Conservation (phyloP, 257 asterid genomes). For the Scutellaria galericulata region DNA sequence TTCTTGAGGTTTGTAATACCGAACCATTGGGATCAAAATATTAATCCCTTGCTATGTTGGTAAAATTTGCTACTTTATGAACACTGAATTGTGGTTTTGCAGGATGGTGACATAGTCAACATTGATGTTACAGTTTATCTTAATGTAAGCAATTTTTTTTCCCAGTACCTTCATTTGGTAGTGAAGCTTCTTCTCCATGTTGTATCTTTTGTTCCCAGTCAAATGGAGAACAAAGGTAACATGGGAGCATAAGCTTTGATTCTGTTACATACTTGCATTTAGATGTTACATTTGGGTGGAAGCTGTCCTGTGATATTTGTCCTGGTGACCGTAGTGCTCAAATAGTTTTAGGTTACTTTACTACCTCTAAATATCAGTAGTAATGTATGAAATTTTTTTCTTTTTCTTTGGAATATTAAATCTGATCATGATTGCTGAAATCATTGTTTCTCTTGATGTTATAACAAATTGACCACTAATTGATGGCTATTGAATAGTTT, state of each 20-base stretch:
- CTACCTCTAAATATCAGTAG: conserved; percentile 16
- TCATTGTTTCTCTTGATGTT: conserved; percentile 10
- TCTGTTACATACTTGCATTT: background rate
- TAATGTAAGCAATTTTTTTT: conserved; percentile 61
- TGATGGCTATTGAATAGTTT: background rate
- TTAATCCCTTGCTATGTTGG: background rate
- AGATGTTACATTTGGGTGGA: conserved; percentile 1
- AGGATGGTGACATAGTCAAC: conserved; percentile 98
- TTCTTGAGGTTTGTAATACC: conserved; percentile 70
- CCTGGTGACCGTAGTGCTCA: background rate
- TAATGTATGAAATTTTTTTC: background rate
- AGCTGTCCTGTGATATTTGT: background rate
- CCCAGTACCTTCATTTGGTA: conserved; percentile 15
- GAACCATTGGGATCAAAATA: conserved; percentile 9
- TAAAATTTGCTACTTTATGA: conserved; percentile 8
- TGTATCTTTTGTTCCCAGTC: conserved; percentile 15
- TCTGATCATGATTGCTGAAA: background rate
- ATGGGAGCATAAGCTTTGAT: conserved; percentile 9
- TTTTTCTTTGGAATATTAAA: background rate
- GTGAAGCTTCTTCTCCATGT: conserved; percentile 15
- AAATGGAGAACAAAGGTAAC: conserved; percentile 15
- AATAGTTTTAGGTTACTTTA: conserved; percentile 18
- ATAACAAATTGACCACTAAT: conserved; percentile 3
- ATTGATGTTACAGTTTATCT: conserved; percentile 97
- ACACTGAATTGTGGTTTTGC: conserved; percentile 45